Conservation (phyloP, 2,329 filamentous ascomycete genomes). For the Endocalyx cinctus region DNA sequence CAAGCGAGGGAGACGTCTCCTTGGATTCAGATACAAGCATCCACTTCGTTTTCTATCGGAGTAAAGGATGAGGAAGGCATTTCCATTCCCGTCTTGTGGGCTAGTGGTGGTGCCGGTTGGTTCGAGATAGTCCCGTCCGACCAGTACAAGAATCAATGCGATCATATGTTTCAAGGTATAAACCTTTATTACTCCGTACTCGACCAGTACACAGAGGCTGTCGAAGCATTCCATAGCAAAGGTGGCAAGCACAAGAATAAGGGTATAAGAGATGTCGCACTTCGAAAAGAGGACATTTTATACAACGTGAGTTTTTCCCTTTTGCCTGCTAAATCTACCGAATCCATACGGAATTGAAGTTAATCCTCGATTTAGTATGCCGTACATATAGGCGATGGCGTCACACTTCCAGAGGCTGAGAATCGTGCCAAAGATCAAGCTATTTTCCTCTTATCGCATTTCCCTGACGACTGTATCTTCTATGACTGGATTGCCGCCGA, state of each 20-base stretch:
- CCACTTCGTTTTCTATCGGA: slow-evolving; percentile 49
- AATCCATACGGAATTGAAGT: no score
- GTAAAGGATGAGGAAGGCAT: slow-evolving; percentile 42
- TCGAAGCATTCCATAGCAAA: slow-evolving; percentile 25
- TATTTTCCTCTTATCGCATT: slow-evolving; percentile 48
- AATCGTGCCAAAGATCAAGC: slow-evolving; percentile 44
- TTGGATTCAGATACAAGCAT: slow-evolving; percentile 52
- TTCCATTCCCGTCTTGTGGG: slow-evolving; percentile 59
- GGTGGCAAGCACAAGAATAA: slow-evolving; percentile 28
- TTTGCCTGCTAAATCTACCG: background rate
- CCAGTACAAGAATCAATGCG: slow-evolving; percentile 51
- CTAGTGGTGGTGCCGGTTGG: slow-evolving; percentile 61
- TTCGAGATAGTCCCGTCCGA: slow-evolving; percentile 60
- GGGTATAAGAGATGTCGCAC: slow-evolving; percentile 18
- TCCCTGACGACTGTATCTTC: slow-evolving; percentile 45
- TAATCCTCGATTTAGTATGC: slow-evolving; percentile 41
- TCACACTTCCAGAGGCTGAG: slow-evolving; percentile 44
- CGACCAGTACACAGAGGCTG: slow-evolving; percentile 46
- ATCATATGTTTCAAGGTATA: slow-evolving; percentile 59
- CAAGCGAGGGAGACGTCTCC: slow-evolving; percentile 21
- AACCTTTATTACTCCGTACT: slow-evolving; percentile 59
- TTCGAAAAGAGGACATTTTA: slow-evolving; percentile 29
- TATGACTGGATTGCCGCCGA: slow-evolving; percentile 41
- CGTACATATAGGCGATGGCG: slow-evolving; percentile 47
- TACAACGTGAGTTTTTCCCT: slow-evolving; percentile 27